Percentiles rank a stretch among this genome's conserved stretches.
Conservation (phyloP, 805 yeast species). For the Starmerella floris region DNA sequence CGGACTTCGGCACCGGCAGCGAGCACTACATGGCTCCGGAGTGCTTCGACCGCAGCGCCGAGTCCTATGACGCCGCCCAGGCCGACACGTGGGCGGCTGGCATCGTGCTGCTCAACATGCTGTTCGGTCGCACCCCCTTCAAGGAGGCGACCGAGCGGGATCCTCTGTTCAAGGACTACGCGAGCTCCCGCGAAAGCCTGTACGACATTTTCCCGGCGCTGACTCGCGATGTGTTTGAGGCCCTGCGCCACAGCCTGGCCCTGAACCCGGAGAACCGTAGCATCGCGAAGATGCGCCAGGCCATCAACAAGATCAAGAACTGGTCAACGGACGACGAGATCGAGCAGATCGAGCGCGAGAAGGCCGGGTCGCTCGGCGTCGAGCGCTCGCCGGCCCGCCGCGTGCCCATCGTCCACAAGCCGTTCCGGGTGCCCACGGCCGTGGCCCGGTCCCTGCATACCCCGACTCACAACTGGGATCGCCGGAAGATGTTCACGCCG, state of each 20-base stretch:
- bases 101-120: constrained; percentile 63
- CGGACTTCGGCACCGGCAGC: constrained; percentile 75
- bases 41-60: constrained; percentile 43
- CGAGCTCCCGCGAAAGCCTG: constrained; percentile 72
- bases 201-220: constrained; percentile 85
- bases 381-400: constrained; percentile 7
- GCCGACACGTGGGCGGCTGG: constrained; percentile 88
- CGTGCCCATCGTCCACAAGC: constrained; percentile 19
- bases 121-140: constrained; percentile 84
- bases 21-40: constrained; percentile 96
- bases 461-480: constrained; percentile 19
- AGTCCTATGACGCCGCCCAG: constrained; percentile 58
- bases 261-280: constrained; percentile 80
- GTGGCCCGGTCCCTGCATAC: constrained; percentile 17
- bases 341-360: constrained; percentile 24
- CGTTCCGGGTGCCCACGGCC: constrained; percentile 22
- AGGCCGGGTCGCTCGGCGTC: not conserved
- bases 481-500: constrained; percentile 22
- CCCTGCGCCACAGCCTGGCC: constrained; percentile 60
- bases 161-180: constrained; percentile 72
- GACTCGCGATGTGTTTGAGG: constrained; percentile 78
- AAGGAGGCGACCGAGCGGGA: constrained; percentile 67
- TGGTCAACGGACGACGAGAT: constrained; percentile 77
- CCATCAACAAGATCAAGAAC: constrained; percentile 44
- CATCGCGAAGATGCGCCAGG: constrained; percentile 44